Conservation (phyloP, 1,139 yeast species). For the Suhomyces choctaworum region DNA sequence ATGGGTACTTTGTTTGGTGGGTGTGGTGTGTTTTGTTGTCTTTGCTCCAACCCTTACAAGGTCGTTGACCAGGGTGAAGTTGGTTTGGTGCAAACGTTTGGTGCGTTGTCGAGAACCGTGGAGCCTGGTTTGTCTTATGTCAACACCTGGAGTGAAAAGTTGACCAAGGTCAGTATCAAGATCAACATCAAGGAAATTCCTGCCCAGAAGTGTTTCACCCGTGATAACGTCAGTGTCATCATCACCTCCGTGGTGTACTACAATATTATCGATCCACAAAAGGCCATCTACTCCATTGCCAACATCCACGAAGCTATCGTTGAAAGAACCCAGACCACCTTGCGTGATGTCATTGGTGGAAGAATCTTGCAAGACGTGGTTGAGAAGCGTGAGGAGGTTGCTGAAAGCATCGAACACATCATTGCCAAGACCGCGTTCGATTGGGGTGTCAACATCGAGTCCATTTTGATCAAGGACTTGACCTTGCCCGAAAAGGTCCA, state of each 20-base stretch:
- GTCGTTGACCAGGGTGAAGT: conserved; percentile 69
- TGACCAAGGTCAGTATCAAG: conserved; percentile 55
- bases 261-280: conserved; percentile 68
- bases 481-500: conserved; percentile 58
- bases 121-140: conserved; percentile 72
- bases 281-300: conserved; percentile 60
- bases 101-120: conserved; percentile 63
- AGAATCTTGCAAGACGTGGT: conserved; percentile 70
- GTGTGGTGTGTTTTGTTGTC: conserved; percentile 61
- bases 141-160: conserved; percentile 62
- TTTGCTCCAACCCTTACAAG: conserved; percentile 63
- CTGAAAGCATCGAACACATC: conserved; percentile 61
- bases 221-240: conserved; percentile 64
- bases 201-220: conserved; percentile 66
- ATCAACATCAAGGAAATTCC: conserved; percentile 67
- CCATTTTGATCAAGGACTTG: conserved; percentile 69
- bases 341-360: conserved; percentile 73
- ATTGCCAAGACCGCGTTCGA: conserved; percentile 63
- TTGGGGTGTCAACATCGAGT: conserved; percentile 75
- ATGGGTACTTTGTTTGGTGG: conserved; percentile 54
- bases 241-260: conserved; percentile 69
- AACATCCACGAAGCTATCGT: conserved; percentile 59
- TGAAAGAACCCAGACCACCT: conserved; percentile 74
- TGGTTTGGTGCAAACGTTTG: conserved; percentile 68
- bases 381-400: conserved; percentile 74